Percentiles rank a stretch among this genome's conserved stretches.
phyloP scores from a whole-genome alignment of 805 yeast species.

The Blastobotrys attinorum region DNA sequence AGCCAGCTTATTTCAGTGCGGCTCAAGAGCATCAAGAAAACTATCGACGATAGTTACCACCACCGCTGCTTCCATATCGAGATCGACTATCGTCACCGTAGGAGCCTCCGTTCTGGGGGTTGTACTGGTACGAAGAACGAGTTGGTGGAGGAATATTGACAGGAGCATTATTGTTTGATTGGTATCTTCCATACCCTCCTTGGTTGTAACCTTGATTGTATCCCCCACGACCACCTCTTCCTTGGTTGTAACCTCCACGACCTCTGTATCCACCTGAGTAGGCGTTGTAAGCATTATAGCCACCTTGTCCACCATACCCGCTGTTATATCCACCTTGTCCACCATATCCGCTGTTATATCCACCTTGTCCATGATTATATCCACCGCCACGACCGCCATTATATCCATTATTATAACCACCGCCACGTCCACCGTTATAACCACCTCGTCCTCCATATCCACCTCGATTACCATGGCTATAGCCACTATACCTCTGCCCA shows the following conservation, averaged over 20 bases:
- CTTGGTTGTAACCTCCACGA: constrained; percentile 16
- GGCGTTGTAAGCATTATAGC: constrained; percentile 6
- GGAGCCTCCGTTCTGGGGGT: constrained; percentile 8
- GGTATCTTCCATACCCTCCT: constrained; percentile 15
- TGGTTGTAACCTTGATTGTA: no score
- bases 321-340: constrained; percentile 13
- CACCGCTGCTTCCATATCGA: no score
- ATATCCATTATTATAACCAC: constrained; percentile 19
- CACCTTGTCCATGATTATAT: constrained; percentile 15
- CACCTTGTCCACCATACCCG: constrained; percentile 10
- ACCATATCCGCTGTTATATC: constrained; percentile 13
- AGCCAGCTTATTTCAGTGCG: no score
- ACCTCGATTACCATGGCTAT: constrained; percentile 13
- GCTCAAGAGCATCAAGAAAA: no score
- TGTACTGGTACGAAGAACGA: no score
- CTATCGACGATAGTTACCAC: no score
- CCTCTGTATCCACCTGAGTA: constrained; percentile 15
- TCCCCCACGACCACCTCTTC: constrained; percentile 10
- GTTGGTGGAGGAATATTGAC: no score
- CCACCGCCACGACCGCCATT: constrained; percentile 5
- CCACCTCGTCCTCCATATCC: constrained; percentile 15
- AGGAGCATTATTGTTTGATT: no score
- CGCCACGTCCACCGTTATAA: constrained; percentile 13
- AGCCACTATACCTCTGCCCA: constrained; percentile 7
- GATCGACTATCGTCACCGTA: no score